Evolutionary conservation across 805 yeast genomes (phyloP).

Genomic region (Tetrapisispora pingtungensis): DNA sequence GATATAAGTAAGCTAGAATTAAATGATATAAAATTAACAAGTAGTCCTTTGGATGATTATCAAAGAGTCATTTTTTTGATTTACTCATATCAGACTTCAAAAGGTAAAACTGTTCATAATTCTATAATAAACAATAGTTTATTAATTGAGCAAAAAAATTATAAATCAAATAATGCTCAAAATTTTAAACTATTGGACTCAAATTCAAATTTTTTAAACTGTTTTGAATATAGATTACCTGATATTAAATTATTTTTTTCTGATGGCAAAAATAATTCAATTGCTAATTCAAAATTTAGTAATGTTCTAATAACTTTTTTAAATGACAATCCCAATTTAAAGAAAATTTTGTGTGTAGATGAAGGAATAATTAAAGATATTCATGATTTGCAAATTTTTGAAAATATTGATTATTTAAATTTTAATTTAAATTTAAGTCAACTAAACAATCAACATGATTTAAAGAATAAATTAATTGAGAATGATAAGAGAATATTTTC

Average conservation of each 20-base stretch:
- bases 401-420: neutral
- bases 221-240: conserved; percentile 22
- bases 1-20: conserved; percentile 13
- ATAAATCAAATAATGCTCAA: conserved; percentile 19
- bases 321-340: neutral
- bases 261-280: neutral
- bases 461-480: neutral
- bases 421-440: neutral
- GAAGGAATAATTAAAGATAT: neutral
- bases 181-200: conserved; percentile 3
- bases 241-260: neutral
- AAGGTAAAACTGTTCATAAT: neutral
- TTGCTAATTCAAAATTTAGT: neutral
- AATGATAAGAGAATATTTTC: no score
- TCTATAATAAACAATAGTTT: conserved; percentile 2
- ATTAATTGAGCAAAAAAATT: conserved; percentile 9
- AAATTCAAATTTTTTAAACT: conserved; percentile 3
- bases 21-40: conserved; percentile 11
- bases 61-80: conserved; percentile 21
- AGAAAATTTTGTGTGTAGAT: neutral
- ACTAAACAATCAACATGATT: no score
- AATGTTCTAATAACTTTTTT: neutral
- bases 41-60: conserved; percentile 25
- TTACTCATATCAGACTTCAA: neutral
- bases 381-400: neutral